Evolutionary conservation across 2,329 filamentous ascomycete genomes (phyloP).

Genomic region (Thermothelomyces thermophilus): DNA sequence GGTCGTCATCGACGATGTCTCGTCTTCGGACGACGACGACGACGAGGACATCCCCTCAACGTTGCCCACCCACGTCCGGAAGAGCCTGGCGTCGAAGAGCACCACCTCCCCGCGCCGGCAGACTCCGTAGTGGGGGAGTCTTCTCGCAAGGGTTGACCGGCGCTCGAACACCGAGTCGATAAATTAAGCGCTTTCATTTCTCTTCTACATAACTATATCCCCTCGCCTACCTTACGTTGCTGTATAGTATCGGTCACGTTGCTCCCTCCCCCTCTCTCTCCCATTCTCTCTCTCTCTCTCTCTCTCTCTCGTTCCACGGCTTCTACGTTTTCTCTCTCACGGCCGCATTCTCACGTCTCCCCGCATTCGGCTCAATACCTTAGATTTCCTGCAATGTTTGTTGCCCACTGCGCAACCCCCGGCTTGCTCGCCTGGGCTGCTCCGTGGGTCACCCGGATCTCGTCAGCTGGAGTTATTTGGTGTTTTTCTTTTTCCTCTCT

Average conservation of each 20-base stretch:
- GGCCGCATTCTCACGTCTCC: not conserved
- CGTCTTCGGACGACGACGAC: constrained; percentile 27
- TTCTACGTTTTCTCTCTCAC: not conserved
- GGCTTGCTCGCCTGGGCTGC: no score
- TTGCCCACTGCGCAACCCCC: no score
- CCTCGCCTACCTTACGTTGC: not conserved
- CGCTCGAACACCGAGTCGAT: no score
- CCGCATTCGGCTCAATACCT: not conserved
- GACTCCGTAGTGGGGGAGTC: not conserved
- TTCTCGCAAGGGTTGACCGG: not conserved
- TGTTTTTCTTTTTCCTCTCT: no score
- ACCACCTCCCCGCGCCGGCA: constrained; percentile 2
- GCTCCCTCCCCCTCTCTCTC: not conserved
- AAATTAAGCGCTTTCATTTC: not conserved
- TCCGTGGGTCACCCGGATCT: no score
- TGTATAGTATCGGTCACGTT: not conserved
- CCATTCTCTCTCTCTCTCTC: not conserved
- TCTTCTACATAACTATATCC: not conserved
- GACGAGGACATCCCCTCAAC: constrained; percentile 32
- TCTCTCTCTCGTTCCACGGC: not conserved
- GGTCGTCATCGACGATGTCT: constrained; percentile 20
- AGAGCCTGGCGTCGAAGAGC: constrained; percentile 21
- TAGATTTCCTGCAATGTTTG: not conserved
- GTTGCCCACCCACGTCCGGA: constrained; percentile 28
- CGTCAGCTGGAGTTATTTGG: no score